Evolutionary conservation across 2,329 filamentous ascomycete species (phyloP).

Genomic region (Colletotrichum spaethianum): DNA sequence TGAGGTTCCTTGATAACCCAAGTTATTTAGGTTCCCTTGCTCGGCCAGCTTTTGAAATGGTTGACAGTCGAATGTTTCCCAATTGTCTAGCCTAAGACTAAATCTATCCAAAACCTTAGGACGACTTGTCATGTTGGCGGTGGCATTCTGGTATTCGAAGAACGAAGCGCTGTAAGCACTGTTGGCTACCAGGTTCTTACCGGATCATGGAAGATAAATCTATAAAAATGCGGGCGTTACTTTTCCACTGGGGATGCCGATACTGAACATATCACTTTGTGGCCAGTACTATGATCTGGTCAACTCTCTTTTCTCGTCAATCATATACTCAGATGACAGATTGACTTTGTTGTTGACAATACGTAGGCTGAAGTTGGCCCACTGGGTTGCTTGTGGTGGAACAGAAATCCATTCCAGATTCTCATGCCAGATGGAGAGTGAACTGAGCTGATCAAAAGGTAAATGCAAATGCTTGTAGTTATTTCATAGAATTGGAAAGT

Average conservation of each 20-base stretch:
- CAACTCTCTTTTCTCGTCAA: not conserved
- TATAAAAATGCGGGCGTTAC: not conserved
- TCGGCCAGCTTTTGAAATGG: not conserved
- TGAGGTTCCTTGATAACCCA: not conserved
- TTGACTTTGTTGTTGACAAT: not conserved
- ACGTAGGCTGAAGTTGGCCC: not conserved
- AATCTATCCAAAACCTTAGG: not conserved
- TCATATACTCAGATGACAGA: slow-evolving; percentile 9
- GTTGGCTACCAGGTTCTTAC: not conserved
- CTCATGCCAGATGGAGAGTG: not conserved
- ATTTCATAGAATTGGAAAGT: not conserved
- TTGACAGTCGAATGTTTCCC: not conserved
- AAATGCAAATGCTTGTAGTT: slow-evolving; percentile 3
- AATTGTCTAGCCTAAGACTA: not conserved
- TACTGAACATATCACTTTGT: not conserved
- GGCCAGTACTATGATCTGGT: slow-evolving; percentile 14
- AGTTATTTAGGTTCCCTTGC: not conserved
- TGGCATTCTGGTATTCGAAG: not conserved
- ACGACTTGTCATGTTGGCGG: not conserved
- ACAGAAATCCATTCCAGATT: not conserved
- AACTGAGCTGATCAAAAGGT: slow-evolving; percentile 5
- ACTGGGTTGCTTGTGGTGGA: not conserved
- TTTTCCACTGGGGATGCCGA: not conserved
- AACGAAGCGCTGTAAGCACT: not conserved
- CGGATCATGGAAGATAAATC: not conserved